A percentile compares a stretch with the other conserved stretches of the same genome.
phyloP scores from a whole-genome alignment of 2,329 filamentous ascomycete species.

The Xylariaceae sp. region DNA sequence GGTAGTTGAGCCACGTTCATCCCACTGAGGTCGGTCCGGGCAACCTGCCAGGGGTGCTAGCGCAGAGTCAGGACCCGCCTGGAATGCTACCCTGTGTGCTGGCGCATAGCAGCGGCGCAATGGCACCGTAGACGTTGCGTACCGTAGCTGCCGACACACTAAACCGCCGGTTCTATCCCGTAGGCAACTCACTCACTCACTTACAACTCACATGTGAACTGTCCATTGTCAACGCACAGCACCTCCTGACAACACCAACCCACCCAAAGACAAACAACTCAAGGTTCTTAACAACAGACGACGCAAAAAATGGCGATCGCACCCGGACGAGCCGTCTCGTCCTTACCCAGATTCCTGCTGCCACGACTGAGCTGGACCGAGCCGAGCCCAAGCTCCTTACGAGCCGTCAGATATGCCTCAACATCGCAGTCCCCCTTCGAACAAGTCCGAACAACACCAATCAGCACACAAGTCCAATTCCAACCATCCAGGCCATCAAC shows the following conservation, averaged over 20 bases:
- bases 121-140: too few species aligned
- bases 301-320: constrained; percentile 27
- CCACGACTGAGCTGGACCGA: constrained; percentile 51
- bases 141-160: too few species aligned
- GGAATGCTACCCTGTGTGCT: neutral
- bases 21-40: too few species aligned
- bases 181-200: too few species aligned
- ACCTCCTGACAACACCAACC: neutral
- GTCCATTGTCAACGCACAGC: neutral
- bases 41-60: too few species aligned
- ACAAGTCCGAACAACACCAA: constrained; percentile 19
- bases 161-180: too few species aligned
- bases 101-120: neutral
- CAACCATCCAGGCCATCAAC: constrained; percentile 12
- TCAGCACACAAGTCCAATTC: constrained; percentile 24
- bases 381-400: constrained; percentile 27
- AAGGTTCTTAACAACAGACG: neutral
- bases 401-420: constrained; percentile 28
- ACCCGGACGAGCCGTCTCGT: constrained; percentile 32
- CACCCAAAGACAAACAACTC: neutral
- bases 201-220: neutral
- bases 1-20: constrained; percentile 5
- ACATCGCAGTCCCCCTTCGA: constrained; percentile 20
- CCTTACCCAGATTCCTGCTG: constrained; percentile 49
- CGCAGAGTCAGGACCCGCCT: too few species aligned